Base-by-base conservation (phyloP, 129 eudicot species). In the Arctium minus region DNA sequence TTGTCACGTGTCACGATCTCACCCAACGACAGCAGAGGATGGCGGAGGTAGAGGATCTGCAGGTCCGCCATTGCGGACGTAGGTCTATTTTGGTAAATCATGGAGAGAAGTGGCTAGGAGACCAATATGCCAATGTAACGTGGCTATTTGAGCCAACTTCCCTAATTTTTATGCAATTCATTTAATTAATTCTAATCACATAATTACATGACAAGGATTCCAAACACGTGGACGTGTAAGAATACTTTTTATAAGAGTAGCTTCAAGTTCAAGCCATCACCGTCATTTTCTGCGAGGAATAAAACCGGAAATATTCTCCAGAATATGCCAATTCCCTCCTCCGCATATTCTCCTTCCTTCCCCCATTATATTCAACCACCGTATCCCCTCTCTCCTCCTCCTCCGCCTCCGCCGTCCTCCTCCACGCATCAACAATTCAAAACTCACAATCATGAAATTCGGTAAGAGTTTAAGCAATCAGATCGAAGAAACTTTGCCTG, bases 401-500 rank as follows among this genome's bases (percentile, higher is more conserved):
- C 64, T 67, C 9, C 67, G 11, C 9, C 18, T 48, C 70, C 50
- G 3, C 70, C 50, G 37, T 35, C 37, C 39, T 65, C 56, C 75
- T 2, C 9, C 32, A 56, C 35, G 40, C 4, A 35, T 37, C 18
- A 5, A 48, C 79, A 13, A 75, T 38, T 32, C 40, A 4, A 40
- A n/a, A 48, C 39, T 56, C 73, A 60, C 70, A 76, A 74, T 33
- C 33, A 94, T 94, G 98, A 94, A 94, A 91, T 94, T 94, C 79
- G 94, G 98, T 2, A 94, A 94, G 89, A 92, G 94, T 35, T 78
- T 94, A 50, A 92, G 92, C 83, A 88, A 88, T 70, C 96, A 90
- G 83, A 92, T 94, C 35, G 98, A 92, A 30, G 93, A 91, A 82
- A 94, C 97, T 1, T 65, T 94, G 67, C 98, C 98, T 1, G 96